Evolutionary conservation across 1,284 basidiomycete species (phyloP), one percentile per base, ranked within the genome.

Genomic region (Ustilago tritici): DNA sequence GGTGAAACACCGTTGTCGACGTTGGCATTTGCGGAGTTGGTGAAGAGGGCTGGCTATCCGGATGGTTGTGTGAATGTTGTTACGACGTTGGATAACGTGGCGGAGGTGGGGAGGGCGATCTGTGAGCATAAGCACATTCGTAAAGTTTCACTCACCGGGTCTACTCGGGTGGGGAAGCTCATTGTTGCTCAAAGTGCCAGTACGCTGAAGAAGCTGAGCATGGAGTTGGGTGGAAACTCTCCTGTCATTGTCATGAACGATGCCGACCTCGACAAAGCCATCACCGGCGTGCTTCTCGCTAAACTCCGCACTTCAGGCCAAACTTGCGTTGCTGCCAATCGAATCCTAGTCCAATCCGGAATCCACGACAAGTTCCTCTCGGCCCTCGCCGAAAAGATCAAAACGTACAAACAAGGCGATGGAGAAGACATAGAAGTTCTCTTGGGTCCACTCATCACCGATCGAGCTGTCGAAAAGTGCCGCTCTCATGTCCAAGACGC

Each of bases 171-270:
- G 6, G 76, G 76, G n/a, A 78, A 71, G 23, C 65, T 75, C 32
- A 67, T 78, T 17, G 76, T 65, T 6, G 41, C 53, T 14, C 71
- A 70, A 55, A 55, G 53, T 23, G 76, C 76, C 5, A 50, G 56
- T 10, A 74, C 71, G 19, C 59, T 87, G 53, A 96, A 96, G 89
- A 91, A 94, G 90, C 92, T 96, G 58, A 94, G 94, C 4, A 91
- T 97, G 80, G 95, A 98, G 88, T 90, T 98, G 56, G 95, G 95
- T 43, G 95, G 95, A 41, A 98, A 97, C 90, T 92, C 91, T 70
- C 93, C 94, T 28, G 93, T 91, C 84, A 92, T 88, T 84, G 88
- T 93, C 70, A 92, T 91, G 70, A 88, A 92, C 68, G 92, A 93
- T 78, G 91, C 91, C 0, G 89, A 92, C 81, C 63, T 87, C 19